Conservation (phyloP, 208 protist species). For the Trypanosoma mega region DNA sequence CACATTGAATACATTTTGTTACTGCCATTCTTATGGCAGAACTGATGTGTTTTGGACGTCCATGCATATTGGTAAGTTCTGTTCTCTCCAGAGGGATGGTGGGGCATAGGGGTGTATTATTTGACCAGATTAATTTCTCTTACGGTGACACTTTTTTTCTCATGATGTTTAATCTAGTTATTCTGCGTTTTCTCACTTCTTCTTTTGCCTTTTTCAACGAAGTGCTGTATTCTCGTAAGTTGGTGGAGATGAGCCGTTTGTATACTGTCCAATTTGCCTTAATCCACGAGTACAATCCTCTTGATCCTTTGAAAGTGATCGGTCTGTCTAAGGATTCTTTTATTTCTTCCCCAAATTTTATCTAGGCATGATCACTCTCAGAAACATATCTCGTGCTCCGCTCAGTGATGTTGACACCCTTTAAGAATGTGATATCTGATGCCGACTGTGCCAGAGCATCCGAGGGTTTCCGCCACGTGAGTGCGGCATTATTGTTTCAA, state of each 20-base stretch:
- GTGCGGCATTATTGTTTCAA: background rate
- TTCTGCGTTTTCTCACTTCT: too few relatives aligned
- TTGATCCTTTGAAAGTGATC: background rate
- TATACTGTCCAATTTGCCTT: constrained; percentile 9
- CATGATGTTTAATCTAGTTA: too few relatives aligned
- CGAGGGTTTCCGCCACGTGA: background rate
- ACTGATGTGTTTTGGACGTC: too few relatives aligned
- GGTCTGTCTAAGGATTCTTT: background rate
- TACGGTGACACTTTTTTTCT: too few relatives aligned
- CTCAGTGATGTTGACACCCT: background rate
- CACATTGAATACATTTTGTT: too few relatives aligned
- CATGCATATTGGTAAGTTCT: too few relatives aligned
- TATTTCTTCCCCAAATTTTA: constrained; percentile 6
- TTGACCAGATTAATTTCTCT: background rate
- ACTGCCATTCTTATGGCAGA: too few relatives aligned
- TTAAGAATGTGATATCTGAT: constrained; percentile 4
- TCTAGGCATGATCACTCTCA: constrained; percentile 12
- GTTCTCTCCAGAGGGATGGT: too few relatives aligned
- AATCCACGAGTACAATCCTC: constrained; percentile 5
- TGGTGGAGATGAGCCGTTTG: background rate
- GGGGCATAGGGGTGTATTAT: too few relatives aligned
- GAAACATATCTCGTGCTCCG: background rate
- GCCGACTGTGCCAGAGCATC: background rate
- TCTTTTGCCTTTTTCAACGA: too few relatives aligned
- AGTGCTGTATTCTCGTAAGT: too few relatives aligned